Percentiles rank a stretch among this genome's conserved stretches.
These are phyloP conservation scores for Saturnispora bothae DNA, from an alignment of 805 yeast genomes.

Conservation along the genomic window DNA sequence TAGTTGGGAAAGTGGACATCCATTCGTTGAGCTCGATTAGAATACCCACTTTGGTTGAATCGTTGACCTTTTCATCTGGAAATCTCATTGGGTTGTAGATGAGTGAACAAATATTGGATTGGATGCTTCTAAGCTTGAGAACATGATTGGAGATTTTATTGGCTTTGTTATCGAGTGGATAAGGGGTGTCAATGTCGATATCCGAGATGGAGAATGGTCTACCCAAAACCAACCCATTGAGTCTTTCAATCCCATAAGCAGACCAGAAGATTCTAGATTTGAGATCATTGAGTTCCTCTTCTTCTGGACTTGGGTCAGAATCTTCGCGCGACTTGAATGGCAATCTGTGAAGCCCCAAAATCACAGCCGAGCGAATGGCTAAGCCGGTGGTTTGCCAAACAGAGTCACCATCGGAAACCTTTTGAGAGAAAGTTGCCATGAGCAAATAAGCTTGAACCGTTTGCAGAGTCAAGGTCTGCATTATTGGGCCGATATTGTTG, in stretches of 20 bases:
- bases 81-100: conserved; percentile 23
- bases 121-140: conserved; percentile 25
- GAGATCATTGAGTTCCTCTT: conserved; percentile 15
- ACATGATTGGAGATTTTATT: conserved; percentile 23
- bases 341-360: conserved; percentile 25
- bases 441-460: conserved; percentile 27
- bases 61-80: conserved; percentile 18
- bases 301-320: conserved; percentile 3
- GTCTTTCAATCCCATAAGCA: conserved; percentile 28
- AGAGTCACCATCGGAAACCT: conserved; percentile 27
- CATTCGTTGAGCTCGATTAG: conserved; percentile 26
- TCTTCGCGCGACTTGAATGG: conserved; percentile 13
- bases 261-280: conserved; percentile 27
- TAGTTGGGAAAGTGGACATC: conserved; percentile 24
- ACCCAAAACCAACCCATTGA: conserved; percentile 27
- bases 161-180: conserved; percentile 17
- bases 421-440: conserved; percentile 25
- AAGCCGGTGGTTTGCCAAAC: conserved; percentile 26
- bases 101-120: conserved; percentile 26
- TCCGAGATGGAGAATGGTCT: conserved; percentile 30
- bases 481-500: conserved; percentile 17
- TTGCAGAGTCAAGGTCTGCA: conserved; percentile 18
- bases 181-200: conserved; percentile 26
- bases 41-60: conserved; percentile 23
- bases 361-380: conserved; percentile 25